These are phyloP conservation scores for Chaetomium fimeti DNA, from an alignment of 495 filamentous ascomycete species.

Conservation along the genomic window DNA sequence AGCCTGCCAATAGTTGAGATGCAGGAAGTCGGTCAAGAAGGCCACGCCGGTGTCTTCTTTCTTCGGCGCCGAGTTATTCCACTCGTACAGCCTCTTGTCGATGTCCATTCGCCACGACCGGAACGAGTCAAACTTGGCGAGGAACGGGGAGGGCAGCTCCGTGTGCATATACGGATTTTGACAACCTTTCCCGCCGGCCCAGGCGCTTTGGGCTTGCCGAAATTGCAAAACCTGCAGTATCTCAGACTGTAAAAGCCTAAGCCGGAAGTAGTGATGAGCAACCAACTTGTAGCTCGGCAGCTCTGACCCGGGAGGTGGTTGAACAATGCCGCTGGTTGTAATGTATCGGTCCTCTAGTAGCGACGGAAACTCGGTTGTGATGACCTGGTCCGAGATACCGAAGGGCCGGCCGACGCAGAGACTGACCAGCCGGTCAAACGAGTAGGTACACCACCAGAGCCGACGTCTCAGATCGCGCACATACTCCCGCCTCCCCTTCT, in stretches of 20 bases:
- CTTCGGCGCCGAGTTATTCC: conserved; percentile 79
- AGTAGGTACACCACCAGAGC: conserved; percentile 96
- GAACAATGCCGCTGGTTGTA: conserved; percentile 72
- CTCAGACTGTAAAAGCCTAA: conserved; percentile 91
- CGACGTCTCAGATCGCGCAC: conserved; percentile 80
- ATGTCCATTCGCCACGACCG: conserved; percentile 86
- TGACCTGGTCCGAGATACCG: conserved; percentile 87
- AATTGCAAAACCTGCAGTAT: conserved; percentile 92
- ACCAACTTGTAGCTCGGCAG: conserved; percentile 83
- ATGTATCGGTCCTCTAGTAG: conserved; percentile 85
- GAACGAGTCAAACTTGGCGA: conserved; percentile 80
- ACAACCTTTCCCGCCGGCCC: conserved; percentile 55
- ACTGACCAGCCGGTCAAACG: conserved; percentile 85
- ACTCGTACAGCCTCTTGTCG: conserved; percentile 77
- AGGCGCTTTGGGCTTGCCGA: conserved; percentile 70
- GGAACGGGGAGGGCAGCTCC: conserved; percentile 77
- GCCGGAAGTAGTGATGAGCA: conserved; percentile 85
- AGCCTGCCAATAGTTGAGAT: conserved; percentile 98
- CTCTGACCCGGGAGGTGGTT: conserved; percentile 47
- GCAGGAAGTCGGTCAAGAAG: conserved; percentile 82
- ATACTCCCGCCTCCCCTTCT: conserved; percentile 80
- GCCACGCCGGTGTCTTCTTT: conserved; percentile 77
- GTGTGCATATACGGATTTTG: conserved; percentile 72
- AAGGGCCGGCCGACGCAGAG: conserved; percentile 92
- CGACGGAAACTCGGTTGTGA: conserved; percentile 91